phyloP scores from a whole-genome alignment of 2,329 filamentous ascomycete genomes.

The Aureobasidium sp. region DNA sequence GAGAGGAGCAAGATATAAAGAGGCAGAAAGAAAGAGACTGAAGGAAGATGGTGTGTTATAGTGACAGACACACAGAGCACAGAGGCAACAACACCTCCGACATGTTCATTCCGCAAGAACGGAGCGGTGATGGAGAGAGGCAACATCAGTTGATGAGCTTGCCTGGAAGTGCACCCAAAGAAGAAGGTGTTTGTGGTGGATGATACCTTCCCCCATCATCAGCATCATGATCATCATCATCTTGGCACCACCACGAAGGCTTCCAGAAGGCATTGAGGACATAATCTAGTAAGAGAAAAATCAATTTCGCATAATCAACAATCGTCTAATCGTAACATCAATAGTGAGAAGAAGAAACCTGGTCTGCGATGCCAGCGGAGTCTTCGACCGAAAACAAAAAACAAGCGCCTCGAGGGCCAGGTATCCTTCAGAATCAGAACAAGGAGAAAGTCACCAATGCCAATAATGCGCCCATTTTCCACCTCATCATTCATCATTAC shows the following conservation, averaged over 20 bases:
- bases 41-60: no score
- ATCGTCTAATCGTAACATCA: conserved; percentile 11
- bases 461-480: conserved; percentile 4
- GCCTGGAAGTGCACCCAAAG: no score
- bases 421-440: background rate
- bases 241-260: background rate
- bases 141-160: no score
- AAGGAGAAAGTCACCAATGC: background rate
- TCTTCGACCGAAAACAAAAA: background rate
- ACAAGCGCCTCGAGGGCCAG: background rate
- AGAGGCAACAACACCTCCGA: no score
- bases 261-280: background rate
- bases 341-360: background rate
- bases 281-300: background rate
- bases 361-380: background rate
- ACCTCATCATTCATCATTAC: conserved; percentile 6
- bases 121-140: no score
- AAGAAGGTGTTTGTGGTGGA: background rate
- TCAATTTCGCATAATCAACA: background rate
- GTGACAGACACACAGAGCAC: no score
- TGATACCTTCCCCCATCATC: background rate
- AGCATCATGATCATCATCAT: background rate
- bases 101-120: no score
- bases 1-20: no score
- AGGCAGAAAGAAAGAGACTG: no score